Evolutionary conservation across 805 yeast species (phyloP).

Genomic region (Lipomyces japonicus): DNA sequence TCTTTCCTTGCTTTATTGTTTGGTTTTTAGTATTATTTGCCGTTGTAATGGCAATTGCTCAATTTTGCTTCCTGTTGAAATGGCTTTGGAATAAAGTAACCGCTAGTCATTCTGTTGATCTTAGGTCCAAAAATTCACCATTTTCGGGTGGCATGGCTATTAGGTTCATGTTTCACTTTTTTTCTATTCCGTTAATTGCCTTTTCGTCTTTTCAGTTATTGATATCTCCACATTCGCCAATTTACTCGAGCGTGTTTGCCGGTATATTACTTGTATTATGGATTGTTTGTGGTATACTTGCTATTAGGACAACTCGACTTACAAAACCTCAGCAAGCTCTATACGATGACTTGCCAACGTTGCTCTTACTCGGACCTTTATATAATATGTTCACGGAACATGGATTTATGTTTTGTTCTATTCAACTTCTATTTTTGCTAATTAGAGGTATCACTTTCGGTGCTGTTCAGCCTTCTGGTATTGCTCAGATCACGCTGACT

Average conservation of each 20-base stretch:
- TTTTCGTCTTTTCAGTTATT: conserved; percentile 34
- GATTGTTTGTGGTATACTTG: conserved; percentile 27
- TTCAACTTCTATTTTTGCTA: conserved; percentile 28
- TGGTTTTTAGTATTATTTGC: conserved; percentile 34
- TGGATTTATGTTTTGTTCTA: conserved; percentile 24
- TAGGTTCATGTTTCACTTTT: conserved; percentile 31
- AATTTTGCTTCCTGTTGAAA: conserved; percentile 13
- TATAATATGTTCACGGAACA: conserved; percentile 35
- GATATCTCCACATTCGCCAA: conserved; percentile 28
- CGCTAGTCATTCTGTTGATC: conserved; percentile 25
- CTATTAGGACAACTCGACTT: conserved; percentile 16
- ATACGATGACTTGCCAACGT: conserved; percentile 32
- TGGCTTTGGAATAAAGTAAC: conserved; percentile 15
- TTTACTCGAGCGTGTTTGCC: conserved; percentile 32
- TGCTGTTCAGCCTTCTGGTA: conserved; percentile 36
- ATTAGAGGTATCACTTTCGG: conserved; percentile 37
- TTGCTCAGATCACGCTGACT: conserved; percentile 37
- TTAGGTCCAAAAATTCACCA: conserved; percentile 30
- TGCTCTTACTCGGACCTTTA: conserved; percentile 35
- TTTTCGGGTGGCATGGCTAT: conserved; percentile 34
- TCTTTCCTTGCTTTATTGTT: conserved; percentile 39
- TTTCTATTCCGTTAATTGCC: conserved; percentile 35
- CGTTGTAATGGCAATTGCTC: conserved; percentile 22
- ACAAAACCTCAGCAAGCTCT: conserved; percentile 30
- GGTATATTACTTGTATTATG: conserved; percentile 32